Conservation (phyloP, 129 eudicot species). For the Chrysanthemum lavandulifolium region DNA sequence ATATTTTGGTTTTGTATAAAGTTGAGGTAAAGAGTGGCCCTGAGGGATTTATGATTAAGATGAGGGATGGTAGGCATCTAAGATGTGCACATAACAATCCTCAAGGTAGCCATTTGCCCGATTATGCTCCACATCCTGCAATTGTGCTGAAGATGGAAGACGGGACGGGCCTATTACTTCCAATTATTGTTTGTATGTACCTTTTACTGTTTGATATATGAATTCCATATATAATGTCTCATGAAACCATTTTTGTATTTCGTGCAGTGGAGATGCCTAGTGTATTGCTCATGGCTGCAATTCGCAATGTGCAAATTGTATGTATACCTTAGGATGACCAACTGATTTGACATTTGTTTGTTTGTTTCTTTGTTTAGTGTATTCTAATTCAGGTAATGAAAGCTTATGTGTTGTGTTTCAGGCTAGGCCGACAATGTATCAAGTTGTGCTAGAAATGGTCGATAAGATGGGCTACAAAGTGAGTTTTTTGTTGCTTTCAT, state of each 20-base stretch:
- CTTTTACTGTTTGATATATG: background rate
- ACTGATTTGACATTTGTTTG: background rate
- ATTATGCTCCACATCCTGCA: conserved; percentile 80
- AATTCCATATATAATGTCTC: background rate
- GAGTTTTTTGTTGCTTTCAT: conserved; percentile 11
- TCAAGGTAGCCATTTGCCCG: conserved; percentile 58
- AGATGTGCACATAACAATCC: conserved; percentile 42
- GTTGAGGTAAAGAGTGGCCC: conserved; percentile 36
- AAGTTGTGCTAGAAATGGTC: conserved; percentile 73
- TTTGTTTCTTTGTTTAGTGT: background rate
- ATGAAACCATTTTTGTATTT: conserved; percentile 11
- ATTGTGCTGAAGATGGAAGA: conserved; percentile 94
- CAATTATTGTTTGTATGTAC: conserved; percentile 79
- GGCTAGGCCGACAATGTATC: conserved; percentile 95
- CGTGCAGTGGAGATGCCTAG: conserved; percentile 94
- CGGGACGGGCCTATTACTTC: conserved; percentile 86
- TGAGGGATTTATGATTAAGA: conserved; percentile 39
- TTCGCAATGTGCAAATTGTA: conserved; percentile 82
- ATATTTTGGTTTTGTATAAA: background rate
- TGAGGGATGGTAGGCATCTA: conserved; percentile 42
- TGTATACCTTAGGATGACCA: conserved; percentile 18
- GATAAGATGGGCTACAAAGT: conserved; percentile 94
- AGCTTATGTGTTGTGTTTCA: conserved; percentile 32
- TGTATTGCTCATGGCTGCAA: conserved; percentile 75
- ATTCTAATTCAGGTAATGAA: background rate